Evolutionary conservation across 768 basidiomycete genomes (phyloP), one percentile per base, ranked within the genome.

Genomic region (Mycena kentingensis): DNA sequence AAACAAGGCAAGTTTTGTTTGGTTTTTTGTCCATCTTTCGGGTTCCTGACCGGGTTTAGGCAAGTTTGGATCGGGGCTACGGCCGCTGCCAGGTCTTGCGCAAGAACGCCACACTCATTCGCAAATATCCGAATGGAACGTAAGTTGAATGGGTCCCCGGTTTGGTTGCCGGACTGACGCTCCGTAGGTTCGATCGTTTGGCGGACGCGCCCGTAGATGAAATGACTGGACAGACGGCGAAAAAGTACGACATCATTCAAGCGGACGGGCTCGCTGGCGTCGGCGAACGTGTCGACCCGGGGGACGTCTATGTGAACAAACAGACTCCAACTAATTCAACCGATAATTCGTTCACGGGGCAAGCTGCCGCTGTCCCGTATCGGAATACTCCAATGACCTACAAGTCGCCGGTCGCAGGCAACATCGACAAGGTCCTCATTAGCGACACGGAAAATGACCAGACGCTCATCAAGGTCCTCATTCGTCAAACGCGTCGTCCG

Each of bases 51-150:
- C 49, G 15, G 31, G 45, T 60, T 32, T 60, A 95, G 89, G 93
- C 96, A 5, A 94, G 93, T 69, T 77, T 98, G 52, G 97, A 99
- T 74, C 86, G 97, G 47, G 97, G 97, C 2, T 99, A 98, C 65
- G 97, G 97, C 41, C 78, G 97, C 53, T 98, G 96, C 70, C 97
- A 99, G 73, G 97, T 99, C 5, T 76, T 98, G 67, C 85, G 96
- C 58, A 99, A 99, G 73, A 93, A 97, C 62, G 83, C 88, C 11
- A 94, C 96, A 4, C 83, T 97, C 44, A 87, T 99, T 60, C 85
- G 93, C 62, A 94, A 93, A 71, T 98, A 98, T 72, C 89, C 94
- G 31, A 99, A 98, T 67, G 94, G 94, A 69, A 93, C 96, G 87
- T 93, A 68, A 72, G 93, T 88, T 7, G 26, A 27, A 5, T 54